phyloP scores from a whole-genome alignment of 73 alveolate species.

The Paramecium tetraurelia region DNA sequence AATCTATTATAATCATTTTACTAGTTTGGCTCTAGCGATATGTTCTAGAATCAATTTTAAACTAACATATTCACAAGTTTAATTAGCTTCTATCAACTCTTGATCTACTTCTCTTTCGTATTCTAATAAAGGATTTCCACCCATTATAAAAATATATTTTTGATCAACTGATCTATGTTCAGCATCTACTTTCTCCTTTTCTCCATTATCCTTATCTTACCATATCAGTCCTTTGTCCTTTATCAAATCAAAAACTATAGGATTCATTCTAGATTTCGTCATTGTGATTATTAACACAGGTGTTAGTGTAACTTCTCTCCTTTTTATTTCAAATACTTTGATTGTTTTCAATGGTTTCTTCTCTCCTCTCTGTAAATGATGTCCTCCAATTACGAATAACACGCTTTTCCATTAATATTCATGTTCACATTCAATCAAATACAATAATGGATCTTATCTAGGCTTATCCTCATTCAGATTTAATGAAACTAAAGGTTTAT shows the following conservation, averaged over 20 bases:
- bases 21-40: conserved; percentile 23
- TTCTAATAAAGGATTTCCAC: conserved; percentile 46
- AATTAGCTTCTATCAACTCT: conserved; percentile 21
- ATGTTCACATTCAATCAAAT: conserved; percentile 41
- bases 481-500: conserved; percentile 40
- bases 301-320: conserved; percentile 49
- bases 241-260: conserved; percentile 23
- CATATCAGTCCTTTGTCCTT: not conserved
- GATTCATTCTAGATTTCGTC: conserved; percentile 10
- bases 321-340: conserved; percentile 21
- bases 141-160: conserved; percentile 13
- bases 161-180: not conserved
- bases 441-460: conserved; percentile 28
- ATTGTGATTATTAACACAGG: conserved; percentile 13
- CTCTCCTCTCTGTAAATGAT: not conserved
- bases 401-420: conserved; percentile 51
- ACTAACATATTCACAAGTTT: conserved; percentile 12
- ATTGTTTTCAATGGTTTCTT: conserved; percentile 22
- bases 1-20: not conserved
- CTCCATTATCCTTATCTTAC: not conserved
- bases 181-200: not conserved
- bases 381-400: conserved; percentile 22
- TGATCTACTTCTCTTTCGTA: conserved; percentile 2
- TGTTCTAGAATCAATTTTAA: conserved; percentile 14
- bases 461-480: conserved; percentile 30